Conservation (phyloP, 441 rosid genomes). For the Pelargonium myrrhifolium region DNA sequence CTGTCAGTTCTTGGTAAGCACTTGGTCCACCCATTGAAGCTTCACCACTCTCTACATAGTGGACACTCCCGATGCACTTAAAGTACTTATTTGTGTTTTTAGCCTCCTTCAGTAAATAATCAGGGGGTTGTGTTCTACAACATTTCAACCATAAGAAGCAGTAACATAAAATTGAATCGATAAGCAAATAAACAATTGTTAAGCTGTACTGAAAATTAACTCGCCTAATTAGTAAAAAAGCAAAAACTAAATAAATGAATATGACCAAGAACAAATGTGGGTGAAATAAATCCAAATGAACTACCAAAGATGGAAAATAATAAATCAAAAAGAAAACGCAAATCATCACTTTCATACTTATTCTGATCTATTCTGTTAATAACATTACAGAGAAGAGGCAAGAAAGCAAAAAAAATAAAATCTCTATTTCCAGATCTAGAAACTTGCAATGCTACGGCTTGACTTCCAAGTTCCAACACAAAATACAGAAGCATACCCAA, state of each 20-base stretch:
- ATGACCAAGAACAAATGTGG: background rate
- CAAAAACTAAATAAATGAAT: background rate
- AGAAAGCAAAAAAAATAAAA: background rate
- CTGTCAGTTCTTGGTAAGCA: slow-evolving; percentile 69
- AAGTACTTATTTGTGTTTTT: slow-evolving; percentile 83
- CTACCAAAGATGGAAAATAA: background rate
- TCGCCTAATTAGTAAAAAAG: background rate
- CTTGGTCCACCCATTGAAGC: slow-evolving; percentile 50
- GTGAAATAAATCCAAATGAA: background rate
- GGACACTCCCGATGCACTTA: slow-evolving; percentile 77
- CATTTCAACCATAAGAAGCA: slow-evolving; percentile 28
- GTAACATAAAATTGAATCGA: slow-evolving; percentile 15
- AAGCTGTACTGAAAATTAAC: slow-evolving; percentile 7
- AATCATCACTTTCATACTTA: background rate
- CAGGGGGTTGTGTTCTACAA: slow-evolving; percentile 93
- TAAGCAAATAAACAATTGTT: slow-evolving; percentile 8
- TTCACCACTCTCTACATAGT: slow-evolving; percentile 56
- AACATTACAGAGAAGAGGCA: background rate
- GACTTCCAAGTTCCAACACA: slow-evolving; percentile 11
- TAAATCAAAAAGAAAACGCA: background rate
- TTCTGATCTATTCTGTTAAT: background rate
- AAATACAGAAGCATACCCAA: slow-evolving; percentile 57
- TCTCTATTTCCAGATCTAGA: slow-evolving; percentile 9
- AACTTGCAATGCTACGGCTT: background rate
- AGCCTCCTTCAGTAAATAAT: slow-evolving; percentile 88